A percentile compares a stretch with the other conserved stretches of the same genome.
Conservation (phyloP, 225 moss, liverwort and hornwort species). For the Straminergon stramineum region DNA sequence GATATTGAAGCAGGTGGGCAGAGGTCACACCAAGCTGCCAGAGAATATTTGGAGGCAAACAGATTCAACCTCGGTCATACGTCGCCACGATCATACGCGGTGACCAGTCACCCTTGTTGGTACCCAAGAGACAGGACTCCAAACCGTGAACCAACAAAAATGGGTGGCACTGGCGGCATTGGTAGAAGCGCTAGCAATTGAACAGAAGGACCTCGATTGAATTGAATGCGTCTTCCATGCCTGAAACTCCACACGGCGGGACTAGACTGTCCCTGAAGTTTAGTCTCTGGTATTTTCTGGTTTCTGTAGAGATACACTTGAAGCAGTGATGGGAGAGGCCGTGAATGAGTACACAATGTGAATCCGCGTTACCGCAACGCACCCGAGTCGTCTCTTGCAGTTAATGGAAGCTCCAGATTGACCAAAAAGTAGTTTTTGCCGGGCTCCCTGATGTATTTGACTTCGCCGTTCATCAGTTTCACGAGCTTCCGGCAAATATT, state of each 20-base stretch:
- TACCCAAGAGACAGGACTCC: background rate
- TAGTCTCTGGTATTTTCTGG: background rate
- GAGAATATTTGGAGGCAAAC: background rate
- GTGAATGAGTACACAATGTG: background rate
- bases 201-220: background rate
- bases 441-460: conserved; percentile 24
- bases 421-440: conserved; percentile 36
- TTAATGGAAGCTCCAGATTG: conserved; percentile 30
- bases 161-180: background rate
- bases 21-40: background rate
- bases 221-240: background rate
- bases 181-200: background rate
- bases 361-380: conserved; percentile 1
- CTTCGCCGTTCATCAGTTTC: conserved; percentile 46
- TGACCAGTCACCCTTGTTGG: background rate
- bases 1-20: background rate
- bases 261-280: background rate
- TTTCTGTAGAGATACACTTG: conserved; percentile 7
- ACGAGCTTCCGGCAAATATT: conserved; percentile 48
- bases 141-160: background rate
- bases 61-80: background rate
- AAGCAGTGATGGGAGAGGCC: conserved; percentile 2
- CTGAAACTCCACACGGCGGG: background rate
- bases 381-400: conserved; percentile 17
- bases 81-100: background rate